phyloP scores from a whole-genome alignment of 176 grass and related monocot species.

The Olyra latifolia region DNA sequence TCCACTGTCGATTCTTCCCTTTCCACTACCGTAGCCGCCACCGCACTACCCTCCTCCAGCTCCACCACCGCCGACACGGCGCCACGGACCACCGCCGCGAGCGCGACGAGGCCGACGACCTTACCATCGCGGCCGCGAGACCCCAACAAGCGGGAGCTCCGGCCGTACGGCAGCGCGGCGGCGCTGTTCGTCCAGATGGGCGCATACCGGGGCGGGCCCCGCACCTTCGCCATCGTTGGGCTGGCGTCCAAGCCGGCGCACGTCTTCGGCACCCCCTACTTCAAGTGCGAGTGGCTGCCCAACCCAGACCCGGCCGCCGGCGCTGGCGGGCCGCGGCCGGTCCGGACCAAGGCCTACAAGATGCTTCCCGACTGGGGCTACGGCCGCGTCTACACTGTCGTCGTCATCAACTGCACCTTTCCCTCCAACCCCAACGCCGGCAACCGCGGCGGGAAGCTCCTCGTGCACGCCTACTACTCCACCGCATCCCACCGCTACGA shows the following conservation, averaged over 20 bases:
- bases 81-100: neutral
- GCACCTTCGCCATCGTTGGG: conserved; percentile 72
- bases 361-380: conserved; percentile 97
- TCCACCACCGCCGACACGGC: neutral
- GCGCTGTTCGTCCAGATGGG: conserved; percentile 93
- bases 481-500: conserved; percentile 61
- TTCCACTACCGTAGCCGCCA: neutral
- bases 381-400: conserved; percentile 73
- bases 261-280: conserved; percentile 68
- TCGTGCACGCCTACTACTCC: conserved; percentile 68
- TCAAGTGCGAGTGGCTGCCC: conserved; percentile 84
- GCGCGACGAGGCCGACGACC: neutral
- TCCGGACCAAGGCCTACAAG: conserved; percentile 55
- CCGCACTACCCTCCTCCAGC: conserved; percentile 10
- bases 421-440: conserved; percentile 49
- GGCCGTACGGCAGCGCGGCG: conserved; percentile 66
- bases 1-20: neutral
- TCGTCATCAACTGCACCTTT: conserved; percentile 88
- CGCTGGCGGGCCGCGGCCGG: conserved; percentile 21
- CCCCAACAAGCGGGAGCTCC: conserved; percentile 65
- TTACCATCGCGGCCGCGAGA: neutral
- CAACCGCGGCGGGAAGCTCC: conserved; percentile 57
- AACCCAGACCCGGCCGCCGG: conserved; percentile 8
- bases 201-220: conserved; percentile 74
- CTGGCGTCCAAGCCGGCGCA: conserved; percentile 85